Conservation (phyloP, 2,329 filamentous ascomycete species). For the Aciculosporium take region DNA sequence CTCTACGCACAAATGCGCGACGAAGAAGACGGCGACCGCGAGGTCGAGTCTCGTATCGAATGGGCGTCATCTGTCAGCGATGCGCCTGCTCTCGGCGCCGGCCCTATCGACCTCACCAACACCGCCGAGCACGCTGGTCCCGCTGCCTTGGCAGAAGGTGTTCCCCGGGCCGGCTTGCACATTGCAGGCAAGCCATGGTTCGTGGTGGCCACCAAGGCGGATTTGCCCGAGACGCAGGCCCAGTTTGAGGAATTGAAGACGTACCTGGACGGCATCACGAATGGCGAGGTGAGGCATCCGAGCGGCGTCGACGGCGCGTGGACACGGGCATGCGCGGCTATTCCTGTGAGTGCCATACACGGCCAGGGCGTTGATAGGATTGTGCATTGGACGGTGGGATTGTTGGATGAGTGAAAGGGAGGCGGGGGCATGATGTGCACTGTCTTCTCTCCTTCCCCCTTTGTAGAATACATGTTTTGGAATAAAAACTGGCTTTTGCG, state of each 20-base stretch:
- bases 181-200: conserved; percentile 96
- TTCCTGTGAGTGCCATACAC: conserved; percentile 82
- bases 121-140: conserved; percentile 9
- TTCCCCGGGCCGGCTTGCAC: conserved; percentile 33
- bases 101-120: conserved; percentile 14
- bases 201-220: conserved; percentile 86
- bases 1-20: conserved; percentile 71
- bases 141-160: conserved; percentile 2
- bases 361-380: conserved; percentile 70
- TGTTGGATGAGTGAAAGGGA: conserved; percentile 40
- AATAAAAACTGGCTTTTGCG: too few relatives aligned
- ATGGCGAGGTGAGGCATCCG: conserved; percentile 54
- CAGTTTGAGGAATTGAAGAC: conserved; percentile 57
- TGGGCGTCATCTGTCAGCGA: conserved; percentile 37
- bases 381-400: conserved; percentile 54
- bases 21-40: conserved; percentile 53
- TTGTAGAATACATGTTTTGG: too few relatives aligned
- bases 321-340: conserved; percentile 48
- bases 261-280: conserved; percentile 55
- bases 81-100: conserved; percentile 8
- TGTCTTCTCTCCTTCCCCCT: too few relatives aligned
- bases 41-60: conserved; percentile 41
- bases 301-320: conserved; percentile 46
- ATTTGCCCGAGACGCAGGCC: conserved; percentile 61
- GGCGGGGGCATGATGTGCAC: not conserved